phyloP scores from a whole-genome alignment of 139 green algal genomes.

The Tetradesmus lagerheimii region DNA sequence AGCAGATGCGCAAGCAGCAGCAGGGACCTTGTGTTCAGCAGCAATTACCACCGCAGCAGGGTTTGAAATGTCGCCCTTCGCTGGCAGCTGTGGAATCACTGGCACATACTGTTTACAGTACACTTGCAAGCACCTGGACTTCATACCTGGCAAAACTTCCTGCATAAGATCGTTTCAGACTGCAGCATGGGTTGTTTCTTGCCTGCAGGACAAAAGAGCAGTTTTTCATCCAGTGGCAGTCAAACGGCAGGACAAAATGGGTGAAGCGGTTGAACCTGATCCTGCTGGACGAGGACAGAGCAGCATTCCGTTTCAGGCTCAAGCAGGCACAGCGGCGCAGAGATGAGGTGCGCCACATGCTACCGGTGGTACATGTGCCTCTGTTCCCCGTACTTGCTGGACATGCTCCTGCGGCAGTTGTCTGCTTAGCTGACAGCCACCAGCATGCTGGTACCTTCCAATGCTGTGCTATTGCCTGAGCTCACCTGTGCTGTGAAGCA shows the following conservation, averaged over 20 bases:
- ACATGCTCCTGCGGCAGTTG: neutral
- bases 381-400: neutral
- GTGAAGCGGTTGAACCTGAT: slow-evolving; percentile 83
- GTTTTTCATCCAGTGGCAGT: slow-evolving; percentile 71
- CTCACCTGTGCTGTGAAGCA: neutral
- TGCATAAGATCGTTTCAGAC: no score
- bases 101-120: no score
- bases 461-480: neutral
- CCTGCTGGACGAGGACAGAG: slow-evolving; percentile 68
- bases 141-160: no score
- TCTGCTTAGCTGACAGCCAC: neutral
- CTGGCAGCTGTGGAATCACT: no score
- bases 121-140: no score
- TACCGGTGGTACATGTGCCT: neutral
- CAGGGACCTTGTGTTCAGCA: neutral
- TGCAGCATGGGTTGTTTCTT: no score
- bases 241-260: slow-evolving; percentile 68
- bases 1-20: neutral
- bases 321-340: slow-evolving; percentile 50
- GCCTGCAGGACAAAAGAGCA: slow-evolving; percentile 58
- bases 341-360: slow-evolving; percentile 50
- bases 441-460: no score
- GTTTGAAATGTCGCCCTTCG: no score
- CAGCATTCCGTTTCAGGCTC: slow-evolving; percentile 64
- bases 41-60: no score